Evolutionary conservation across 352 stramenopile species (phyloP).

Genomic region (Globisporangium okanoganense): DNA sequence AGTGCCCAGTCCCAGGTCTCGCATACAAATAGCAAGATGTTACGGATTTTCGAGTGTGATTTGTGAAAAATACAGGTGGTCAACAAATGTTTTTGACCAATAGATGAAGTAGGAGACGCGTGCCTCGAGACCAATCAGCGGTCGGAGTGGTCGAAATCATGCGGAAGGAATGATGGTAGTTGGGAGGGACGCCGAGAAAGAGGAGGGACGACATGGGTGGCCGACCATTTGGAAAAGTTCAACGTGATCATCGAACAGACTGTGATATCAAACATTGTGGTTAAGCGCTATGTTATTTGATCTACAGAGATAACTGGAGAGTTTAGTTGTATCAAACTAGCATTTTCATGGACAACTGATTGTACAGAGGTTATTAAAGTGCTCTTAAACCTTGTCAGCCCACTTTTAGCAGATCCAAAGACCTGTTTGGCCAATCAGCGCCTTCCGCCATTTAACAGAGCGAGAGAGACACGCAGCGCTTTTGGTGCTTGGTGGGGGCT

Average conservation of each 20-base stretch:
- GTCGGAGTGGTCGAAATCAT: background rate
- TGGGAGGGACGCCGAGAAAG: background rate
- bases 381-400: background rate
- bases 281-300: background rate
- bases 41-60: background rate
- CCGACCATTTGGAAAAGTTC: background rate
- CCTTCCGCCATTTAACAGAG: conserved; percentile 1
- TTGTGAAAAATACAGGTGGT: background rate
- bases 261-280: background rate
- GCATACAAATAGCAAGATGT: conserved; percentile 11
- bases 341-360: no score
- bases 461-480: conserved; percentile 1
- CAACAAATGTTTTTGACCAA: conserved; percentile 16
- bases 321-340: no score
- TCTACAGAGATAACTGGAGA: no score
- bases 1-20: background rate
- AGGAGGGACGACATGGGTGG: conserved; percentile 6
- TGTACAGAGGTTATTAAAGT: background rate
- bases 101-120: conserved; percentile 5
- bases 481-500: conserved; percentile 1
- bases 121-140: conserved; percentile 15
- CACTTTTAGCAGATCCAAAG: background rate
- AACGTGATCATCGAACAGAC: background rate
- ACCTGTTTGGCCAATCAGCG: conserved; percentile 10
- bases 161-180: conserved; percentile 1